Conservation (phyloP, 192 early-diverging fungal genomes). For the Lobosporangium transversale region DNA sequence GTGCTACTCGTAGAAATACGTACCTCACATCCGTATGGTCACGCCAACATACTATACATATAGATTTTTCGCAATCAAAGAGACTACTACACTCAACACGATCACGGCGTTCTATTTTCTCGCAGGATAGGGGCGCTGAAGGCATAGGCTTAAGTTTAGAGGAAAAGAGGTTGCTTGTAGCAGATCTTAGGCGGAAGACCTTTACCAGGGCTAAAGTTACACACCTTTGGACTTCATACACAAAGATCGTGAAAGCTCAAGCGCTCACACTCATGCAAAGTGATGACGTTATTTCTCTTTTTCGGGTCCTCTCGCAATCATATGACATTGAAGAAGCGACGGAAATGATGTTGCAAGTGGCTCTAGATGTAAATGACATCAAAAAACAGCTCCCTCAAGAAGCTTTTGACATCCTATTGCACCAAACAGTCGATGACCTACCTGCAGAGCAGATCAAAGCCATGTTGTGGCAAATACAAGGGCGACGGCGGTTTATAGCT, state of each 20-base stretch:
- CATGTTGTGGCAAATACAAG: conserved; percentile 32
- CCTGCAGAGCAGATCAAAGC: conserved; percentile 42
- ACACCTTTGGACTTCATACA: conserved; percentile 23
- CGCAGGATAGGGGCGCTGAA: neutral
- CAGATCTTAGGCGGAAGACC: conserved; percentile 36
- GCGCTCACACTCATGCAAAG: conserved; percentile 14
- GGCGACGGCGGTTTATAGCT: conserved; percentile 42
- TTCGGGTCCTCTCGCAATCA: conserved; percentile 14
- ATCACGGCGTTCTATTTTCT: conserved; percentile 11
- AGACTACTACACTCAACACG: conserved; percentile 20
- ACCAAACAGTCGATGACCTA: conserved; percentile 22
- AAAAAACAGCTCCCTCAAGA: conserved; percentile 47
- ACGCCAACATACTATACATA: neutral
- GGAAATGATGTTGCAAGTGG: conserved; percentile 49
- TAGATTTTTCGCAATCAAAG: neutral
- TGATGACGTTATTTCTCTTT: conserved; percentile 28
- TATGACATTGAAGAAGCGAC: conserved; percentile 33
- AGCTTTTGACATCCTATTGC: conserved; percentile 24
- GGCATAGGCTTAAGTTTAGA: neutral
- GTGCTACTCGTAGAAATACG: neutral
- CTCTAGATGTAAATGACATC: conserved; percentile 36
- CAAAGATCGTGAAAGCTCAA: conserved; percentile 16
- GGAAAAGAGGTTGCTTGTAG: conserved; percentile 10
- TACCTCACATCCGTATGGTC: conserved; percentile 1
- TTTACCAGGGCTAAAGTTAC: conserved; percentile 12